Conservation (phyloP, 2,329 filamentous ascomycete species). For the Epichloe bromicola region DNA sequence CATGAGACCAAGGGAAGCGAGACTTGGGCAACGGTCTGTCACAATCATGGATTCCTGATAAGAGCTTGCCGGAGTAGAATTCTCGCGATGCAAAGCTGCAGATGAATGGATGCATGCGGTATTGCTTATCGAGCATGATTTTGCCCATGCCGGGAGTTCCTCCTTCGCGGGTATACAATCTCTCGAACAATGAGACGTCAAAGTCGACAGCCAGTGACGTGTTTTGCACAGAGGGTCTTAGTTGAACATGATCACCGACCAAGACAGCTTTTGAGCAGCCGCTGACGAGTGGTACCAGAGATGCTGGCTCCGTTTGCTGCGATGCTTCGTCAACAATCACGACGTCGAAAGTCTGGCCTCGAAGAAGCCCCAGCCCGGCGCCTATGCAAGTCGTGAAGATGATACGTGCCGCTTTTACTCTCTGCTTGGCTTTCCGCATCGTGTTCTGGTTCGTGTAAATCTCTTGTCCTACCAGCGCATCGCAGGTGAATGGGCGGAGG, state of each 20-base stretch:
- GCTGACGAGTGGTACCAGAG: constrained; percentile 27
- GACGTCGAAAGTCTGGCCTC: background rate
- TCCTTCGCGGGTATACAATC: background rate
- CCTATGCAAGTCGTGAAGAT: background rate
- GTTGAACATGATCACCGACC: constrained; percentile 33
- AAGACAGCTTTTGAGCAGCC: constrained; percentile 28
- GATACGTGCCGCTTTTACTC: background rate
- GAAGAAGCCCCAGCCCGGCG: background rate
- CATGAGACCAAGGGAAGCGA: background rate
- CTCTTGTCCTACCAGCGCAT: background rate
- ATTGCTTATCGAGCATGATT: constrained; percentile 31
- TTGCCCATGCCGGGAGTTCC: constrained; percentile 8
- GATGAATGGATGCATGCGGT: constrained; percentile 28
- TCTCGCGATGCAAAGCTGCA: constrained; percentile 26
- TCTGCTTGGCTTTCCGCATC: background rate
- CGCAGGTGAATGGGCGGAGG: background rate
- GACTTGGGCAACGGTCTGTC: background rate
- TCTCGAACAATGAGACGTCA: background rate
- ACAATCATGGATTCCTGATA: background rate
- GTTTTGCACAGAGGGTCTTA: constrained; percentile 28
- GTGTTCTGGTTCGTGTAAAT: background rate
- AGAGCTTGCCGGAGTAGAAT: constrained; percentile 25
- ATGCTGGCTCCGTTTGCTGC: constrained; percentile 30
- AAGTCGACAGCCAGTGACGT: constrained; percentile 5
- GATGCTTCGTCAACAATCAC: constrained; percentile 34